Evolutionary conservation across 2,329 filamentous ascomycete genomes (phyloP), one percentile per base, ranked within the genome.

Genomic region (Neofusicoccum sp.): DNA sequence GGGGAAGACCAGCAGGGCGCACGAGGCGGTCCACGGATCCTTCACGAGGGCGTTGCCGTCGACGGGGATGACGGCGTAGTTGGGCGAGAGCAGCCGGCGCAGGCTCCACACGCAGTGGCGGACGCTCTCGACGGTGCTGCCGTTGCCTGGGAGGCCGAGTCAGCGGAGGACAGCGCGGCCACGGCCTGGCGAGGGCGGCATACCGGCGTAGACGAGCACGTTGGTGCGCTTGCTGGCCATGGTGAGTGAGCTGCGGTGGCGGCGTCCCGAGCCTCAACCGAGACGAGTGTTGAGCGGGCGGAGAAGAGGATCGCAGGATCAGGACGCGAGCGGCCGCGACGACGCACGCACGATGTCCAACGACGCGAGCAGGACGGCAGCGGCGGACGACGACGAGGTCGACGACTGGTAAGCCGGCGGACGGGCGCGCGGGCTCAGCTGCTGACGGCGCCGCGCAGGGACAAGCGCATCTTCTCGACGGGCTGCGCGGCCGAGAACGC

Each of bases 391-490:
- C 64, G 93, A 97, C 77, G 94, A 97, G 77, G 91, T 91, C 3
- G 95, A 98, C 83, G 94, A 97, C 65, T 98, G 94, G 95, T 98
- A 81, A 78, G 85, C 71, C 67, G 41, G 47, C 45, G 29, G 62
- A 33, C 11, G 44, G 31, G 43, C 8, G 3, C 14, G 37, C 43
- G 12, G n/a, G 16, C 11, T 48, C 22, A 11, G 12, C 44, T 36
- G 7, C 56, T 54, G 16, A 56, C 54, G 64, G 34, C 41, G 56
- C 41, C 70, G 68, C 69, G 64, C 74, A 98, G 94, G 94, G 93
- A 98, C 81, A 94, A 97, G 85, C 86, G 95, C 74, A 98, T 98
- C 77, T 96, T 92, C 81, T 97, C 92, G 81, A 98, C 94, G 2
- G 95, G 94, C 64, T 98, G 94, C 74, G 87, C 93, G 78, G 89